These are phyloP conservation scores for Diaporthe ampelina DNA, from an alignment of 2,329 filamentous ascomycete species.

Conservation along the genomic window DNA sequence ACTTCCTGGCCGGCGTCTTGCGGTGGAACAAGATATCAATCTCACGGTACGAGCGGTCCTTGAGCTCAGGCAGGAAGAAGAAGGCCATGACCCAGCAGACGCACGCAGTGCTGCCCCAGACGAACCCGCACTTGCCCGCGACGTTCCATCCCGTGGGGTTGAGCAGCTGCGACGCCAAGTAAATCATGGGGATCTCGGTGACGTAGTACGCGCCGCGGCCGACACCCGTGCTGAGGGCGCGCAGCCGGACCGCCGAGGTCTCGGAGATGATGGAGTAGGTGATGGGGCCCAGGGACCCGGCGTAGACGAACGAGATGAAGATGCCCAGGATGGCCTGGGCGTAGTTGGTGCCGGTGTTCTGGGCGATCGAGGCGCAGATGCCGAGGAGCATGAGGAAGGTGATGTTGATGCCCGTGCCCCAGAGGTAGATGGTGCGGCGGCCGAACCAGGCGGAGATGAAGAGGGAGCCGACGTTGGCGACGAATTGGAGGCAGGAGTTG, in stretches of 20 bases:
- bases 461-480: slow-evolving; percentile 48
- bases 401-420: slow-evolving; percentile 68
- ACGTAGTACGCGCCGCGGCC: slow-evolving; percentile 75
- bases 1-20: slow-evolving; percentile 57
- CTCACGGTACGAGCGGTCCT: slow-evolving; percentile 60
- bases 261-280: slow-evolving; percentile 78
- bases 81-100: slow-evolving; percentile 57
- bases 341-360: slow-evolving; percentile 57
- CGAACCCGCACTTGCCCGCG: slow-evolving; percentile 61
- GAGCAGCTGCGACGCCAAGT: slow-evolving; percentile 72
- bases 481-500: slow-evolving; percentile 40
- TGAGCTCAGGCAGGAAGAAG: slow-evolving; percentile 60
- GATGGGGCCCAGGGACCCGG: slow-evolving; percentile 71
- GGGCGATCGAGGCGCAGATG: slow-evolving; percentile 66
- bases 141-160: slow-evolving; percentile 63
- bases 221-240: slow-evolving; percentile 75
- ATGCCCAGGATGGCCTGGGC: slow-evolving; percentile 74
- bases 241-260: slow-evolving; percentile 74
- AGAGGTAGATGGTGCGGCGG: slow-evolving; percentile 74
- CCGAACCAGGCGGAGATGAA: slow-evolving; percentile 54
- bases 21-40: slow-evolving; percentile 60
- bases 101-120: slow-evolving; percentile 60
- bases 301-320: slow-evolving; percentile 76
- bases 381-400: slow-evolving; percentile 70
- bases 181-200: slow-evolving; percentile 76